Base-by-base conservation (phyloP, 352 stramenopile genomes). In the Phytophthora idaei region DNA sequence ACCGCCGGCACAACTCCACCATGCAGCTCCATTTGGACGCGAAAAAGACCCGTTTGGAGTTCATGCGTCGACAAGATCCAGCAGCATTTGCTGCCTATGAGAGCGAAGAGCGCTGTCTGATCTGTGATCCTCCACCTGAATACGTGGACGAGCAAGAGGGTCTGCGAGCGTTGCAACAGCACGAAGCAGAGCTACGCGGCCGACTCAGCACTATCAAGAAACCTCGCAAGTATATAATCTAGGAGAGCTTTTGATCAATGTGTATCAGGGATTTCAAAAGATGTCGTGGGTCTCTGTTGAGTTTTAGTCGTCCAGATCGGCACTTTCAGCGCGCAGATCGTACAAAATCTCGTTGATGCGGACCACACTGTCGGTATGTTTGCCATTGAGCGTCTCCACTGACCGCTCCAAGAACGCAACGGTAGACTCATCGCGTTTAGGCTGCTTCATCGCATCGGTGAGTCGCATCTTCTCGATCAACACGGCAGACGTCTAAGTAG, bases 391-490 rank as follows among this genome's bases (percentile, higher is more conserved):
- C 5, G 64, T 77, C 29, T 60, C 49, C 14, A 92, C 66, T 2
- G 88, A 95, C 21, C 79, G 71, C 51, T 93, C 78, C 48, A 94
- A 74, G 32, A 94, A 85, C 8, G 71, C 49, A 9, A 83, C 39
- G 5, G 76, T 78, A 42, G 62, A 74, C 3, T 80, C 78, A 49
- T 94, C 80, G 2, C 68, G 68, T 28, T 92, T 78, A 12, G 49
- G 28, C 4, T 73, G 76, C 4, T 64, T 75, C 32, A 41, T 42
- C 21, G 73, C 75, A 49, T 91, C 76, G 5, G 61, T 55, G 5
- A 89, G 66, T 8, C 88, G 80, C 86, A 94, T 93, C 27, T 90
- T 85, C 69, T 95, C 88, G n/a, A 95, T 77, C 5, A 93, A 56
- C 15, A 94, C 48, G 12, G 85, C 88, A 32, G 88, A 94, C 7